Percentiles rank a stretch among this genome's conserved stretches.
These are phyloP conservation scores for Aspergillus mulundensis DNA, from an alignment of 495 filamentous ascomycete species.

Conservation along the genomic window DNA sequence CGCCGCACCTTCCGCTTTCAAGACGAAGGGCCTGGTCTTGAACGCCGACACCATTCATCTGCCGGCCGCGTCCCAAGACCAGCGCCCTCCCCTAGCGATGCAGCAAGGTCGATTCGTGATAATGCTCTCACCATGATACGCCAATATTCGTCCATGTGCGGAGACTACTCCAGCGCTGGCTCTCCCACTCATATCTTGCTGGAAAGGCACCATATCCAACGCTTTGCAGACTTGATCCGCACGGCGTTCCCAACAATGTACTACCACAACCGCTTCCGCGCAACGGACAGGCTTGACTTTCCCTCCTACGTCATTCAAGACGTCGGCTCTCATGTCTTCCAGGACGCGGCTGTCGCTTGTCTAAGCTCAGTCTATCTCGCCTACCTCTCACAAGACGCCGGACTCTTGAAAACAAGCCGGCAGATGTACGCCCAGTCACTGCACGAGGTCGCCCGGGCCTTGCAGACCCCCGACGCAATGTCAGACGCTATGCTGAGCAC, in stretches of 20 bases:
- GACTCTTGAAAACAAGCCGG: conserved; percentile 23
- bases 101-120: conserved; percentile 20
- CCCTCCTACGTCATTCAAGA: conserved; percentile 19
- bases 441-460: conserved; percentile 20
- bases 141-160: conserved; percentile 6
- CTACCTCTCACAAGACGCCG: conserved; percentile 23
- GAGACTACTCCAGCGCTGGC: conserved; percentile 17
- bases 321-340: conserved; percentile 23
- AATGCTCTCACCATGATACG: conserved; percentile 29
- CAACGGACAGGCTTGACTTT: conserved; percentile 20
- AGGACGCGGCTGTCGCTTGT: conserved; percentile 29
- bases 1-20: conserved; percentile 33
- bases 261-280: conserved; percentile 30
- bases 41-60: conserved; percentile 23
- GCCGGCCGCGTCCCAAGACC: conserved; percentile 2
- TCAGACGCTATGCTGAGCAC: conserved; percentile 33
- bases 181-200: conserved; percentile 11
- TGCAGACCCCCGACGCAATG: conserved; percentile 21
- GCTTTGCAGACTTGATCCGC: conserved; percentile 29
- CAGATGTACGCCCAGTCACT: conserved; percentile 29
- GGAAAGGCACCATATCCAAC: conserved; percentile 6
- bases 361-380: conserved; percentile 30
- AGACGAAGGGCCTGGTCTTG: conserved; percentile 33
- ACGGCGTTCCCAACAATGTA: conserved; percentile 31
- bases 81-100: conserved; percentile 9